These are phyloP conservation scores for Fusarium scirpi DNA, from an alignment of 2,329 filamentous ascomycete species.

Conservation along the genomic window DNA sequence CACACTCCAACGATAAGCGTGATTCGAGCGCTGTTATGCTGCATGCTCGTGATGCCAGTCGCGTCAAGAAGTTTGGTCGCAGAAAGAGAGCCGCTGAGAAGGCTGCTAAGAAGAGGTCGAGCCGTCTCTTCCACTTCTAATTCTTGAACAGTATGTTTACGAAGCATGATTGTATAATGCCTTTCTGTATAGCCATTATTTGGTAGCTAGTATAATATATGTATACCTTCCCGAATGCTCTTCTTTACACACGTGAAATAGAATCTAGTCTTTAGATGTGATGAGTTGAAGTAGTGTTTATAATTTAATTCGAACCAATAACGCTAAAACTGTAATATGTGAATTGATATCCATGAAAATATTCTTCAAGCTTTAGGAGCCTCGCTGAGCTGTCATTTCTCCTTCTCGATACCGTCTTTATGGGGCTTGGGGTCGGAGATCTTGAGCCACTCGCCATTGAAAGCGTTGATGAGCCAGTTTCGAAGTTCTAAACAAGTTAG, in stretches of 20 bases:
- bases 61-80: slow-evolving; percentile 61
- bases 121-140: slow-evolving; percentile 22
- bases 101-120: slow-evolving; percentile 29
- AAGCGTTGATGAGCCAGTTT: slow-evolving; percentile 96
- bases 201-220: background rate
- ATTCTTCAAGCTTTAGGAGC: background rate
- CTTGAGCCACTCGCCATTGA: slow-evolving; percentile 93
- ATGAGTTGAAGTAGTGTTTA: background rate
- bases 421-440: slow-evolving; percentile 63
- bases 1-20: slow-evolving; percentile 52
- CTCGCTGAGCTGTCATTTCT: slow-evolving; percentile 28
- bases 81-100: slow-evolving; percentile 35
- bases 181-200: slow-evolving; percentile 4
- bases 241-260: background rate
- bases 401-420: slow-evolving; percentile 43
- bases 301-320: background rate
- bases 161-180: slow-evolving; percentile 6
- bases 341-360: background rate
- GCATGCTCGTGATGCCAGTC: slow-evolving; percentile 58
- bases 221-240: background rate
- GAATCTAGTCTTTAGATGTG: background rate
- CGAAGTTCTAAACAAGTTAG: slow-evolving; percentile 69
- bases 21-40: slow-evolving; percentile 60
- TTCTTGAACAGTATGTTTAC: background rate
- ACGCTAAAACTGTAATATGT: background rate